These are phyloP conservation scores for Stevia rebaudiana DNA, from an alignment of 140 eudicot genomes.

Conservation along the genomic window DNA sequence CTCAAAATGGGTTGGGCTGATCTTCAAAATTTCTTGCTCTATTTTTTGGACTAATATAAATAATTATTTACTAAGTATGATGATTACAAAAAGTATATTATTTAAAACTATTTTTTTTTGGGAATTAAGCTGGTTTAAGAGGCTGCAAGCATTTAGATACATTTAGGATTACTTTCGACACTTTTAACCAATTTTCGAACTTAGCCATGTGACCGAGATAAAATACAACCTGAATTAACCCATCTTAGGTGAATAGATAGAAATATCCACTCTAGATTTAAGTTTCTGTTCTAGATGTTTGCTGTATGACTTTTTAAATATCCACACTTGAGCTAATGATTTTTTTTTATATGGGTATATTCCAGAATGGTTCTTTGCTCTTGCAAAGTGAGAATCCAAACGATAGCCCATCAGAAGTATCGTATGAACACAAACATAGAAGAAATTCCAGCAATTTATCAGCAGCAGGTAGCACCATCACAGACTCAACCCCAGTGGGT, in stretches of 20 bases:
- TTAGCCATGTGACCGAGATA: background rate
- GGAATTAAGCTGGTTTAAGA: background rate
- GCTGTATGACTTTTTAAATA: background rate
- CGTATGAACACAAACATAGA: slow-evolving; percentile 47
- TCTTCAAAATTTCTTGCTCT: background rate
- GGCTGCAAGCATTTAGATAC: slow-evolving; percentile 2
- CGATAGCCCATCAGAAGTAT: slow-evolving; percentile 46
- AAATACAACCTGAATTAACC: background rate
- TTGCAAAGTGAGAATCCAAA: slow-evolving; percentile 49
- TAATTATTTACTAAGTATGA: background rate
- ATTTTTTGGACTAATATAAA: background rate
- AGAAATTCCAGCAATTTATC: slow-evolving; percentile 70
- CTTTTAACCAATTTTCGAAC: background rate
- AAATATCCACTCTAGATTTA: background rate
- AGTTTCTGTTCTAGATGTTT: background rate
- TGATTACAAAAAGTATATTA: background rate
- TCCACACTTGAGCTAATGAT: slow-evolving; percentile 1
- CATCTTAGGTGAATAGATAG: background rate
- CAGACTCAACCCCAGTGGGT: slow-evolving; percentile 72
- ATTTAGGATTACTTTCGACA: background rate
- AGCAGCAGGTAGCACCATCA: slow-evolving; percentile 61
- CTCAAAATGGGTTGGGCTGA: background rate
- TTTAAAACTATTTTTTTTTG: background rate
- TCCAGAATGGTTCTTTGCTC: slow-evolving; percentile 47
- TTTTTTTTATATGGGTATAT: slow-evolving; percentile 20